These are phyloP conservation scores for Jamesozyma hellenica DNA, from an alignment of 805 yeast genomes.

Conservation along the genomic window DNA sequence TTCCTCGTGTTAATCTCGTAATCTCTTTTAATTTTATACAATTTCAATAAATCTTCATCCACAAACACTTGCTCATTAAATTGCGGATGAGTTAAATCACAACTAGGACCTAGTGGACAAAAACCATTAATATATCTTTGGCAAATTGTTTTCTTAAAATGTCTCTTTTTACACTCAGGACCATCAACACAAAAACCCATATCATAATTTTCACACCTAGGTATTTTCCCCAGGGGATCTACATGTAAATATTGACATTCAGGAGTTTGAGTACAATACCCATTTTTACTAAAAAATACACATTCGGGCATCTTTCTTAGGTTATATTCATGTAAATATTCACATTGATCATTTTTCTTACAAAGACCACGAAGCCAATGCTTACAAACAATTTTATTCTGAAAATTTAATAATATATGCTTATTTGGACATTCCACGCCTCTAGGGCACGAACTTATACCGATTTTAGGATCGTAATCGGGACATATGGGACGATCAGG, in stretches of 20 bases:
- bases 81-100: constrained; percentile 71
- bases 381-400: constrained; percentile 84
- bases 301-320: constrained; percentile 95
- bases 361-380: constrained; percentile 97
- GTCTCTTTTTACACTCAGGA: constrained; percentile 74
- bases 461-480: constrained; percentile 38
- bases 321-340: constrained; percentile 90
- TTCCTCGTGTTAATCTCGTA: constrained; percentile 28
- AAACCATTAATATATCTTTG: constrained; percentile 79
- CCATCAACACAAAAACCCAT: constrained; percentile 91
- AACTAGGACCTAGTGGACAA: constrained; percentile 77
- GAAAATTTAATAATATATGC: constrained; percentile 59
- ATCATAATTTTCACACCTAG: constrained; percentile 74
- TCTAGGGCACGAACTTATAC: constrained; percentile 57
- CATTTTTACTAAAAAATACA: constrained; percentile 67
- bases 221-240: constrained; percentile 81
- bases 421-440: constrained; percentile 82
- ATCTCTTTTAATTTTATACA: constrained; percentile 23
- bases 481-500: constrained; percentile 81
- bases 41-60: constrained; percentile 30
- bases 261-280: constrained; percentile 83
- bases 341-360: constrained; percentile 93
- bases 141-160: constrained; percentile 64
- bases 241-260: constrained; percentile 90
- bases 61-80: constrained; percentile 30